Evolutionary conservation across 2,329 filamentous ascomycete genomes (phyloP), one percentile per base, ranked within the genome.

Genomic region (Penicillium oxalicum): DNA sequence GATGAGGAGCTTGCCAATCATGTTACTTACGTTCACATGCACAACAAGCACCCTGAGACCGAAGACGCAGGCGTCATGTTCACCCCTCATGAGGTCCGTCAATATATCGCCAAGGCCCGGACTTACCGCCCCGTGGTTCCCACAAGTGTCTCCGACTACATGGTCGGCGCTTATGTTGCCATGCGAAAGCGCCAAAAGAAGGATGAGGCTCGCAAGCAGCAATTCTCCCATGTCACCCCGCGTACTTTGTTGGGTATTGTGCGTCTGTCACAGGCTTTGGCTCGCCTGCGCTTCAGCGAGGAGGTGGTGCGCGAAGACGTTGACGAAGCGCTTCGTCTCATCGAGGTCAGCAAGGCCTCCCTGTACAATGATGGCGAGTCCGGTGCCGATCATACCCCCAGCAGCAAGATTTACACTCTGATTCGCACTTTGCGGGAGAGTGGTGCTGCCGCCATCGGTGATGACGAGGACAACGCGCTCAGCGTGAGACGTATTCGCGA

Each of bases 21-120:
- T 77, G 93, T 98, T 57, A 86, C 93, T 29, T 88, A 90, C 65
- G 93, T 98, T 43, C 93, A 98, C 75, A 98, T 97, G 86, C 84
- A 97, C 77, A 93, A 87, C 73, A 84, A 82, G 47, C 93, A 98
- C 68, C 93, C 93, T 0, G 89, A 95, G 59, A 78, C 82, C n/a
- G 75, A 76, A 43, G 74, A 79, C 34, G 72, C 75, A 44, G 78
- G 79, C 11, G 77, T 93, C n/a, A 81, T 96, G 58, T 96, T 98
- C 73, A 84, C 84, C 1, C 93, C 93, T 0, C 82, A 91, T 57
- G 93, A 98, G 72, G 91, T 98, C 44, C 88, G 93, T 48, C 90
- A 95, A 59, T 98, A 95, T 75, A 88, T 98, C 51, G 91, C 93
- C 9, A 87, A 91, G 64, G 93, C 93, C 1, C 86, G 93, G 45